phyloP scores from a whole-genome alignment of 371 early-diverging fungal species.

The Coemansia sp. region DNA sequence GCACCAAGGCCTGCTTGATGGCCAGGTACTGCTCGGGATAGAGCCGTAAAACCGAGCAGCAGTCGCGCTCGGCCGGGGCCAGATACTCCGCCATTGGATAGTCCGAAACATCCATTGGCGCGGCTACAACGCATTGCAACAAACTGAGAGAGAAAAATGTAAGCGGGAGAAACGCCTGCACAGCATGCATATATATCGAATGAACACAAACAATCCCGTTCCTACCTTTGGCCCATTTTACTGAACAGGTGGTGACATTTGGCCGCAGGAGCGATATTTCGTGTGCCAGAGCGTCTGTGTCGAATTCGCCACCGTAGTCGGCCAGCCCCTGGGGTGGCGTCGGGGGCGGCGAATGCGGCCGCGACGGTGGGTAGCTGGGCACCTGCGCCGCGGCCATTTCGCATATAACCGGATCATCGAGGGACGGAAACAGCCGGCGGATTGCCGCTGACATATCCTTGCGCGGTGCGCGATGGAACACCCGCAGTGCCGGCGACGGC shows the following conservation, averaged over 20 bases:
- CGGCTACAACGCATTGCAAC: background rate
- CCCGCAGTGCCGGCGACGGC: background rate
- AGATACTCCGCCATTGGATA: conserved; percentile 39
- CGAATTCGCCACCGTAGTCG: conserved; percentile 1
- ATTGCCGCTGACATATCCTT: conserved; percentile 21
- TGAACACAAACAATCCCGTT: background rate
- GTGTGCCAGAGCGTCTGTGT: conserved; percentile 25
- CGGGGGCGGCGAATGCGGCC: conserved; percentile 5
- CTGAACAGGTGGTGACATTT: conserved; percentile 19
- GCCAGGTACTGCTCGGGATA: conserved; percentile 60
- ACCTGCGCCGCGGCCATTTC: conserved; percentile 10
- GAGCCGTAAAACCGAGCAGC: background rate
- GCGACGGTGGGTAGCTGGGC: conserved; percentile 2
- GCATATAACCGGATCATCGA: conserved; percentile 12
- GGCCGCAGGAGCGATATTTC: conserved; percentile 32
- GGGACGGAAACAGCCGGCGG: conserved; percentile 37
- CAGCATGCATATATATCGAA: conserved; percentile 8
- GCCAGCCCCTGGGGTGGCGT: conserved; percentile 3
- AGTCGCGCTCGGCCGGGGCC: conserved; percentile 55
- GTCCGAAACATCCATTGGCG: conserved; percentile 26
- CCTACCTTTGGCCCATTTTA: conserved; percentile 46
- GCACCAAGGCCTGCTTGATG: conserved; percentile 59
- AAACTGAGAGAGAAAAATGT: too few relatives aligned
- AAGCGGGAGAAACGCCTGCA: background rate
- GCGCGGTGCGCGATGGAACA: conserved; percentile 10